phyloP scores from a whole-genome alignment of 805 yeast genomes.

The Saccharomycopsis schoenii region DNA sequence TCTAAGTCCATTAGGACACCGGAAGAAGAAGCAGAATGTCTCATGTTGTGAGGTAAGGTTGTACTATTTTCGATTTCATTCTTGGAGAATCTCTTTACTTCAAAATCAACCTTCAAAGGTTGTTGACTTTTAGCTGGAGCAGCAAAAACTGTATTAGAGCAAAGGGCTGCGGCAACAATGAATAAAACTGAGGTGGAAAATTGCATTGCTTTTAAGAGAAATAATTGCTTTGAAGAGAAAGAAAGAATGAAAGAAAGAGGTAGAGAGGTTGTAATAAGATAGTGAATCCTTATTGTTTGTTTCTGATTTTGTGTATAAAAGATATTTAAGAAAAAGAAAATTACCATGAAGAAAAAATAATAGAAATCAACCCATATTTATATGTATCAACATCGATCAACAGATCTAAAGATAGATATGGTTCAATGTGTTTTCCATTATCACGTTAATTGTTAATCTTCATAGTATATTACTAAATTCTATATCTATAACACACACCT shows the following conservation, averaged over 20 bases:
- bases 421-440: too few species aligned
- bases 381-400: too few species aligned
- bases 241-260: background rate
- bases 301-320: too few species aligned
- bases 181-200: constrained; percentile 7
- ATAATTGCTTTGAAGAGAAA: background rate
- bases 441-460: too few species aligned
- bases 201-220: constrained; percentile 7
- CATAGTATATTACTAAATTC: too few species aligned
- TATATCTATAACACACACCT: too few species aligned
- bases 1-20: constrained; percentile 20
- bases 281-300: too few species aligned
- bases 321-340: too few species aligned
- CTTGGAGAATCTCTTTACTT: constrained; percentile 6
- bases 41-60: background rate
- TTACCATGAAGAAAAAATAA: too few species aligned
- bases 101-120: constrained; percentile 11
- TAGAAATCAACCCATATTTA: too few species aligned
- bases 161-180: background rate
- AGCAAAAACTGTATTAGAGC: constrained; percentile 1
- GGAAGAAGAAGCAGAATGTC: background rate
- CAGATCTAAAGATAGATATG: too few species aligned
- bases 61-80: background rate
- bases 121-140: constrained; percentile 7
- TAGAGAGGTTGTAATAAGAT: too few species aligned